Percentiles rank a stretch among this genome's conserved stretches.
phyloP scores from a whole-genome alignment of 345 rosid genomes.

The Anacardium occidentale region DNA sequence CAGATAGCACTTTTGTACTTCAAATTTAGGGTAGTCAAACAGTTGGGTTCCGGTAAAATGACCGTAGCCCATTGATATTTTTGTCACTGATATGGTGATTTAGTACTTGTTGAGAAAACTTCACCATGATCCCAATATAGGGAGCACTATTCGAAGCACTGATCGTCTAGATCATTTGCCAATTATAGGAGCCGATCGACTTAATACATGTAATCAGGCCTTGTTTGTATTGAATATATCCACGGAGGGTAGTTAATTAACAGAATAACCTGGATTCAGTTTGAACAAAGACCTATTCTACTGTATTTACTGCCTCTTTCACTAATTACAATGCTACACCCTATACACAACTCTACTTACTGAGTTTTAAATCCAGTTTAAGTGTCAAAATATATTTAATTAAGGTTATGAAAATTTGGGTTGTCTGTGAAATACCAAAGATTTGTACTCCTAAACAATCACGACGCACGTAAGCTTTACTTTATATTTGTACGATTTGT shows the following conservation, averaged over 20 bases:
- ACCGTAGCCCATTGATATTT: too few relatives aligned
- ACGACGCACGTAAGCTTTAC: constrained; percentile 26
- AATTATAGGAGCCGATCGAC: background rate
- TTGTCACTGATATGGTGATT: too few relatives aligned
- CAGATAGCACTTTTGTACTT: too few relatives aligned
- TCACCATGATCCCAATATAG: background rate
- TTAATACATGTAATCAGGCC: background rate
- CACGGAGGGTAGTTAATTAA: constrained; percentile 13
- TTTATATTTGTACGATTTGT: constrained; percentile 15
- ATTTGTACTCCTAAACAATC: constrained; percentile 18
- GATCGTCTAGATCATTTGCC: too few relatives aligned
- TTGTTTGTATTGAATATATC: constrained; percentile 4
- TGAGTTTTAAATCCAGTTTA: background rate
- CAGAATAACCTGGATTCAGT: constrained; percentile 23
- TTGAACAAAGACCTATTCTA: constrained; percentile 23
- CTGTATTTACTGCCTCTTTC: constrained; percentile 34
- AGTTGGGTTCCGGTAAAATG: too few relatives aligned
- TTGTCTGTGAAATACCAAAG: constrained; percentile 8
- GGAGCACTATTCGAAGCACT: background rate
- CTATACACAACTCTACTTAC: constrained; percentile 18
- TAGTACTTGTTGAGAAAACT: background rate
- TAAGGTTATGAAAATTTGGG: constrained; percentile 13
- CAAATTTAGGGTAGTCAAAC: too few relatives aligned
- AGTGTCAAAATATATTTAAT: background rate
- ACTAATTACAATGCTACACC: constrained; percentile 68